phyloP scores from a whole-genome alignment of 2,329 filamentous ascomycete species.

The Paraphaeosphaeria minitans region DNA sequence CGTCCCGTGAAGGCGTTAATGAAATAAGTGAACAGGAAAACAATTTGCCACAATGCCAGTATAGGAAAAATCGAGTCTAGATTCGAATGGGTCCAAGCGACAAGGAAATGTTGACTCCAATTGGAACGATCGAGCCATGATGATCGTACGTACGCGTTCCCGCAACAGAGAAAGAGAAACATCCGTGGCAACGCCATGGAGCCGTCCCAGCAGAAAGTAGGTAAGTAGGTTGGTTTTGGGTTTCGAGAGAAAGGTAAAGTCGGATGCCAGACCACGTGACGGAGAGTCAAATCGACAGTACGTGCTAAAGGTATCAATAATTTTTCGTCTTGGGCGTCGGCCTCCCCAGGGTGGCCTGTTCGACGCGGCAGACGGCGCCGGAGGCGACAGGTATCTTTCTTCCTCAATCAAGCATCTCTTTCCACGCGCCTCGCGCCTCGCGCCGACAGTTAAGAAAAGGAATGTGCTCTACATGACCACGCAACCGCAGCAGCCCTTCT shows the following conservation, averaged over 20 bases:
- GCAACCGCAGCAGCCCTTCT: slow-evolving; percentile 81
- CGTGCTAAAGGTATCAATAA: slow-evolving; percentile 42
- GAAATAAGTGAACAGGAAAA: slow-evolving; percentile 30
- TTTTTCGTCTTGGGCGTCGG: slow-evolving; percentile 25
- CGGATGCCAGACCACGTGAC: slow-evolving; percentile 19
- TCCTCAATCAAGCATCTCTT: slow-evolving; percentile 15
- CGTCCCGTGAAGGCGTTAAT: slow-evolving; percentile 23
- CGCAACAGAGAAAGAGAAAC: slow-evolving; percentile 9
- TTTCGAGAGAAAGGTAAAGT: slow-evolving; percentile 6
- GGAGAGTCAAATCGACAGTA: slow-evolving; percentile 39
- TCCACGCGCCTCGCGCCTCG: slow-evolving; percentile 11
- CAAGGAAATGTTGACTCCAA: neutral
- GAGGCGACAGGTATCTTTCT: slow-evolving; percentile 35
- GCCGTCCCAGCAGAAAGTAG: slow-evolving; percentile 31
- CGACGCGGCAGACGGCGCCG: slow-evolving; percentile 25
- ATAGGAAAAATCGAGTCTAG: slow-evolving; percentile 32
- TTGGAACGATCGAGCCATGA: slow-evolving; percentile 3
- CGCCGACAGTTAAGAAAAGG: slow-evolving; percentile 6
- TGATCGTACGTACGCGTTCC: slow-evolving; percentile 17
- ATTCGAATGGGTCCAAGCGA: slow-evolving; percentile 17
- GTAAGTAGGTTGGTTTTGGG: slow-evolving; percentile 25
- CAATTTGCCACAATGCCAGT: slow-evolving; percentile 40
- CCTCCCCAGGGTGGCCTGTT: neutral
- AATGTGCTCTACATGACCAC: slow-evolving; percentile 72
- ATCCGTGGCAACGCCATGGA: slow-evolving; percentile 38